Conservation (phyloP, 1,284 basidiomycete species). For the Ganoderma boninense region DNA sequence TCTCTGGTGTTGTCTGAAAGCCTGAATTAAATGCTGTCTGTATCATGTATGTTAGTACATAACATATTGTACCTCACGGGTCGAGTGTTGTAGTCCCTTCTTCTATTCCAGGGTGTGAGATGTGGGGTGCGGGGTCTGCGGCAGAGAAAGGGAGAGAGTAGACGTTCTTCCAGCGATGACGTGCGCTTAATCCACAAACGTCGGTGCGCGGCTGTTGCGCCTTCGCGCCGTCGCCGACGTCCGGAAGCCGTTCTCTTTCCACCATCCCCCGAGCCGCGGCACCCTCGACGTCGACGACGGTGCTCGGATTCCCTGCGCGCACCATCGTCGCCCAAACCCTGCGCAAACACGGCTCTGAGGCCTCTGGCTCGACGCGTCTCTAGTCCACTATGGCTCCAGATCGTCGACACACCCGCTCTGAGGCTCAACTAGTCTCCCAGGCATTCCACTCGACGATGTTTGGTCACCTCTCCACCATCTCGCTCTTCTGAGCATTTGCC, state of each 20-base stretch:
- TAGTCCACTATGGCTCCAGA: slow-evolving; percentile 20
- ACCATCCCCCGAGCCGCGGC: slow-evolving; percentile 15
- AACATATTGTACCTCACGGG: too few relatives aligned
- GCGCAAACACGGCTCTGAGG: neutral
- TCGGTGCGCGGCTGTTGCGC: neutral
- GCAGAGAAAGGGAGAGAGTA: too few relatives aligned
- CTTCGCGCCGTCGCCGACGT: too few relatives aligned
- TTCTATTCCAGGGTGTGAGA: too few relatives aligned
- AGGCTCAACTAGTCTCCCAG: neutral
- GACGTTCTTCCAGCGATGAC: too few relatives aligned
- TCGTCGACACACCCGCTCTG: neutral
- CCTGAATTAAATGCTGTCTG: too few relatives aligned
- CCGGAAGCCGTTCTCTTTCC: too few relatives aligned
- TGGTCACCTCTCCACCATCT: slow-evolving; percentile 13
- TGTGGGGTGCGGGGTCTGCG: too few relatives aligned
- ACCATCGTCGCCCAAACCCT: slow-evolving; percentile 16
- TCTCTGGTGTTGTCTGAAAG: too few relatives aligned
- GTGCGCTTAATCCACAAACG: neutral
- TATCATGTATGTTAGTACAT: too few relatives aligned
- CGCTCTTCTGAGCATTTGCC: slow-evolving; percentile 5
- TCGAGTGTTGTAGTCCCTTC: too few relatives aligned
- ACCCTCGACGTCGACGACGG: too few relatives aligned
- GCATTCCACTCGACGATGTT: slow-evolving; percentile 6
- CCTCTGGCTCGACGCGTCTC: slow-evolving; percentile 28
- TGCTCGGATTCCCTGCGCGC: slow-evolving; percentile 16